phyloP scores from a whole-genome alignment of 2,329 filamentous ascomycete species.

The Epichloe glyceriae region DNA sequence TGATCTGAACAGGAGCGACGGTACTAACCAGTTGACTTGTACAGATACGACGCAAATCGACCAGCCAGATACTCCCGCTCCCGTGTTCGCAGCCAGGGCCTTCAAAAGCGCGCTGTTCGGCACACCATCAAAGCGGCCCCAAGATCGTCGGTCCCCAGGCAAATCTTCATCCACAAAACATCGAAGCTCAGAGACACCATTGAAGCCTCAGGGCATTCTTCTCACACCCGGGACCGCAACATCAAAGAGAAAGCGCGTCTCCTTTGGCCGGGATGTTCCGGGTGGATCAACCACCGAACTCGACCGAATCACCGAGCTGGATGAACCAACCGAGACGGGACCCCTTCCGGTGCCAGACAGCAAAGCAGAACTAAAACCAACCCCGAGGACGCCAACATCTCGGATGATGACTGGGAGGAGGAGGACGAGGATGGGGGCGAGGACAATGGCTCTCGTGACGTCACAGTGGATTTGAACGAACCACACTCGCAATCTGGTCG shows the following conservation, averaged over 20 bases:
- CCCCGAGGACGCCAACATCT: constrained; percentile 9
- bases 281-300: constrained; percentile 9
- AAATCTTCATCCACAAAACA: constrained; percentile 9
- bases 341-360: constrained; percentile 17
- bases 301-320: constrained; percentile 24
- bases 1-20: not conserved
- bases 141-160: constrained; percentile 17
- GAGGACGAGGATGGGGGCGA: constrained; percentile 35
- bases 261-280: constrained; percentile 45
- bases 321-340: constrained; percentile 32
- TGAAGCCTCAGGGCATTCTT: constrained; percentile 44
- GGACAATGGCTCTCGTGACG: constrained; percentile 39
- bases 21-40: not conserved
- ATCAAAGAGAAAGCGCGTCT: constrained; percentile 49
- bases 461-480: constrained; percentile 59
- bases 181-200: constrained; percentile 29
- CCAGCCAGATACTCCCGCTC: constrained; percentile 50
- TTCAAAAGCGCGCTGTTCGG: constrained; percentile 53
- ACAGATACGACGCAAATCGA: constrained; percentile 37
- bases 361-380: not conserved
- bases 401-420: constrained; percentile 33
- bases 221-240: constrained; percentile 51
- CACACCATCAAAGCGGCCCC: constrained; percentile 32
- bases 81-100: constrained; percentile 52
- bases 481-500: constrained; percentile 62